Conservation (phyloP, 176 grass and related monocot species). For the Aegilops bicornis region DNA sequence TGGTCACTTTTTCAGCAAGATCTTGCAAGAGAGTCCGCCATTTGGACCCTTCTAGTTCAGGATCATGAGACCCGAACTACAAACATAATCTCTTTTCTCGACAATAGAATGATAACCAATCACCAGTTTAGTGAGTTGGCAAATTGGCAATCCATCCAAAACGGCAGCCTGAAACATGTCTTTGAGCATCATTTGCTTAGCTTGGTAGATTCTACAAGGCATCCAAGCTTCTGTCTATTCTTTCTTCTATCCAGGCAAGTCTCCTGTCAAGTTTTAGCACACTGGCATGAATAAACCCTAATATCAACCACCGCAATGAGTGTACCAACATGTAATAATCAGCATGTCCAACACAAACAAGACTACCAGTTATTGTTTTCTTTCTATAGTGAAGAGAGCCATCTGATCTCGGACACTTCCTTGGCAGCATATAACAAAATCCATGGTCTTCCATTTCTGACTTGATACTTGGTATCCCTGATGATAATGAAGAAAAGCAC, state of each 20-base stretch:
- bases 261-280: constrained; percentile 73
- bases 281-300: constrained; percentile 60
- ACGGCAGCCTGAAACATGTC: too few species aligned
- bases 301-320: constrained; percentile 64
- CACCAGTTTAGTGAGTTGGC: too few species aligned
- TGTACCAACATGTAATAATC: constrained; percentile 88
- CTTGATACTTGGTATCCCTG: constrained; percentile 49
- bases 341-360: constrained; percentile 63
- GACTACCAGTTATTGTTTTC: constrained; percentile 26
- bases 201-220: constrained; percentile 23
- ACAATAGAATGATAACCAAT: too few species aligned
- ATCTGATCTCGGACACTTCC: constrained; percentile 33
- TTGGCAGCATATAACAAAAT: constrained; percentile 59
- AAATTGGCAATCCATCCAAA: too few species aligned
- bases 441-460: constrained; percentile 74
- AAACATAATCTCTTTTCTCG: too few species aligned
- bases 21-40: background rate
- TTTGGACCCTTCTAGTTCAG: too few species aligned
- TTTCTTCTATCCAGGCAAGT: constrained; percentile 60
- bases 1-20: background rate
- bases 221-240: constrained; percentile 37
- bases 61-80: too few species aligned
- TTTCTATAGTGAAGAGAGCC: constrained; percentile 72
- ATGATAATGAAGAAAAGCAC: constrained; percentile 4
- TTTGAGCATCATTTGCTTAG: background rate